Conservation (phyloP, 2,329 filamentous ascomycete species). For the Mariannaea sp. region DNA sequence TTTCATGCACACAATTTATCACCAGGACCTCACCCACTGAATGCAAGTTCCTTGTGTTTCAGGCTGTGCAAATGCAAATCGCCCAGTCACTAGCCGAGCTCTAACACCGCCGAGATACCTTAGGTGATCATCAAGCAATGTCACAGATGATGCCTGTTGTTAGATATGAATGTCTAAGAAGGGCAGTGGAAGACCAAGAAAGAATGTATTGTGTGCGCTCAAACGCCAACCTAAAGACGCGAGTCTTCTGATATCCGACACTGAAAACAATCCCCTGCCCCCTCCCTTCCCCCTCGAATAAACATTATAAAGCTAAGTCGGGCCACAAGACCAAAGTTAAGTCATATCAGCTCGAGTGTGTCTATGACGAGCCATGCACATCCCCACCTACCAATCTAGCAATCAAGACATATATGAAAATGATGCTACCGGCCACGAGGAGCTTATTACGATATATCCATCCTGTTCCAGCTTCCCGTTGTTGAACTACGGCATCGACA, state of each 20-base stretch:
- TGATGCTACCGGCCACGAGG: conserved; percentile 67
- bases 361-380: conserved; percentile 25
- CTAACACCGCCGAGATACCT: too few species aligned
- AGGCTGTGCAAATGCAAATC: too few species aligned
- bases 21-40: too few species aligned
- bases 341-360: not conserved
- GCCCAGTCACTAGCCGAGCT: too few species aligned
- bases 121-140: too few species aligned
- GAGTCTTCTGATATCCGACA: conserved; percentile 32
- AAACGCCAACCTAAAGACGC: conserved; percentile 35
- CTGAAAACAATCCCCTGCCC: conserved; percentile 19
- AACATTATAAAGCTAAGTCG: conserved; percentile 9
- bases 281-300: conserved; percentile 7
- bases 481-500: conserved; percentile 77
- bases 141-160: too few species aligned
- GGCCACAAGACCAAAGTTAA: not conserved
- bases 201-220: conserved; percentile 25
- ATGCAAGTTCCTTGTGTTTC: too few species aligned
- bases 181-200: conserved; percentile 18
- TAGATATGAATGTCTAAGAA: too few species aligned
- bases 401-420: conserved; percentile 84
- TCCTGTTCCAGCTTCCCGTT: conserved; percentile 77
- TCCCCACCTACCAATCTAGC: conserved; percentile 70
- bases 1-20: too few species aligned
- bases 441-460: conserved; percentile 85